Conservation (phyloP, 2,329 filamentous ascomycete genomes). For the Aspergillus thermomutatus region DNA sequence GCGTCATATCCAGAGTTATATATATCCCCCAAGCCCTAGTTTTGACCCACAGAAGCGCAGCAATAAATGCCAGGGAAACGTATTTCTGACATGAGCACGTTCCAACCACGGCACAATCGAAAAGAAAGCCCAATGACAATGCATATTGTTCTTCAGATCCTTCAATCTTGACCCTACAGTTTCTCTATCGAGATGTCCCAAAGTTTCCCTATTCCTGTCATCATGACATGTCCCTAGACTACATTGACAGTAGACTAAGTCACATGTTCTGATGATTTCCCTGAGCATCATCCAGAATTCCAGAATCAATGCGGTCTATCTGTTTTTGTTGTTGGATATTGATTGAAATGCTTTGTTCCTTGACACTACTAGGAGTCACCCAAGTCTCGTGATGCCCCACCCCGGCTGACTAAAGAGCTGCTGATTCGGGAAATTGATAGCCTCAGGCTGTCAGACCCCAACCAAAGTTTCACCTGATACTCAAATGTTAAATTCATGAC, state of each 20-base stretch:
- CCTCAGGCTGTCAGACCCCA: conserved; percentile 4
- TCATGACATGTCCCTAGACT: not conserved
- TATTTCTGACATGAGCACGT: not conserved
- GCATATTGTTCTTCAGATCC: too few relatives aligned
- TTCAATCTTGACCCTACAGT: too few relatives aligned
- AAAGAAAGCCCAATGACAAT: not conserved
- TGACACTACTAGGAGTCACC: not conserved
- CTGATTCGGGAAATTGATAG: conserved; percentile 5
- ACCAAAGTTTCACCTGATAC: conserved; percentile 3
- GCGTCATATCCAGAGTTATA: too few relatives aligned
- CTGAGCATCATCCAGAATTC: not conserved
- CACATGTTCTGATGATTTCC: not conserved
- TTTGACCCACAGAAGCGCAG: too few relatives aligned
- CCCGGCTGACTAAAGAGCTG: conserved; percentile 13
- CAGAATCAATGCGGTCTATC: not conserved
- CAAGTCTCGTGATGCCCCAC: conserved; percentile 7
- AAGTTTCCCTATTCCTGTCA: not conserved
- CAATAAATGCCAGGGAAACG: not conserved
- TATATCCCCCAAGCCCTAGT: too few relatives aligned
- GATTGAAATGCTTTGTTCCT: not conserved
- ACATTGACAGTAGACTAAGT: not conserved
- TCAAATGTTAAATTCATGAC: not conserved
- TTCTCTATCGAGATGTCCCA: not conserved
- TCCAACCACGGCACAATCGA: not conserved
- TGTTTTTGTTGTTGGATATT: not conserved